Base-by-base conservation (phyloP, 2,329 filamentous ascomycete species). In the Claviceps quebecensis region DNA sequence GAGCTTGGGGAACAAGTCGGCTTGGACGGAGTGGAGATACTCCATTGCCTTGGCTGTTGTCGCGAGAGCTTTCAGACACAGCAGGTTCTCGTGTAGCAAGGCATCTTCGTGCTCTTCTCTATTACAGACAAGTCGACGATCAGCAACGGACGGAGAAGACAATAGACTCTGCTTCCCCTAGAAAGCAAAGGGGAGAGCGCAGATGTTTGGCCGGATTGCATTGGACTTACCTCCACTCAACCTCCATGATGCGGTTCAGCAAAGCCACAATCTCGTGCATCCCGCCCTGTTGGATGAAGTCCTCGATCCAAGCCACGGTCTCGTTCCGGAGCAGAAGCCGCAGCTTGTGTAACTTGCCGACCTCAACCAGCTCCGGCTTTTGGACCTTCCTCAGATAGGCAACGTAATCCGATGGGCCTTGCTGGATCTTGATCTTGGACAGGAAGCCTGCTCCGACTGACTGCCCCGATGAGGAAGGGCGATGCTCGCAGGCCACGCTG, bases 91-190 rank as follows among this genome's bases (percentile, higher is more conserved):
- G 62, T 97, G 91, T 6, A 98, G 77, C 39, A 98, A 75, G 9
- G 84, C 84, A 63, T 97, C 93, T 68, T 97, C 93, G 61, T 97
- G 91, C 60, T 97, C 93, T 73, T 96, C 93, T 62, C 87, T 89
- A 58, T 54, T 50, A 23, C 23, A 19, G 3, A 17, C 47, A 4
- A 56, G 63, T 53, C 60, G 57, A 47, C 54, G 26, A 34, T 34
- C 29, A 34, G 29, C 29, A 34, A 34, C 29, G 29, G 11, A 34
- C 9, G 13, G 2, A 9, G 6, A 16, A 17, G 16, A 22, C 2
- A 5, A 13, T 4, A 6, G 13, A 43, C 17, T 11, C 29, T 11
- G 29, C 29, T 8, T 1, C 29, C 9, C 29, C 8, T 34, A 1
- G 9, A 11, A 34, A n/a, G 7, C 14, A 29, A 29, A 29, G 8